Evolutionary conservation across 805 yeast species (phyloP).

Genomic region (Nakazawaea laoshanensis): DNA sequence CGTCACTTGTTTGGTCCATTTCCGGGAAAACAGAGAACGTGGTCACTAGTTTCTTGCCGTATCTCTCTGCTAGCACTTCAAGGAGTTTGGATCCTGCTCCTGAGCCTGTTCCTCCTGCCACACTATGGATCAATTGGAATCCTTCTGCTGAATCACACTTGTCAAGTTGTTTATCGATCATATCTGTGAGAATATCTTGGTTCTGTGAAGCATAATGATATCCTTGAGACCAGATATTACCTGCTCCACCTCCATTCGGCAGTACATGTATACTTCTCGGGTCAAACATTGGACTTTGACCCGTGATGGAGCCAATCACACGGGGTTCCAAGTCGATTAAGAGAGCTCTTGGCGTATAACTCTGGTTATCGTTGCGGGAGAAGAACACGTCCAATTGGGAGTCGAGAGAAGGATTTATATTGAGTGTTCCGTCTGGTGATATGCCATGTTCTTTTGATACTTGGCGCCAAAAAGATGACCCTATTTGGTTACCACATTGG

Average conservation of each 20-base stretch:
- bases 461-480: constrained; percentile 88
- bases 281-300: constrained; percentile 58
- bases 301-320: constrained; percentile 58
- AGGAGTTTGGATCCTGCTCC: constrained; percentile 84
- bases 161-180: constrained; percentile 86
- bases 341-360: constrained; percentile 84
- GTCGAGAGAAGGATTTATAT: constrained; percentile 21
- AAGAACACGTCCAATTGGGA: constrained; percentile 85
- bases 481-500: constrained; percentile 96
- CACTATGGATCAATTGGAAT: constrained; percentile 86
- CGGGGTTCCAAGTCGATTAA: constrained; percentile 87
- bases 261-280: constrained; percentile 76
- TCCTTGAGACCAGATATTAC: constrained; percentile 94
- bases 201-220: constrained; percentile 63
- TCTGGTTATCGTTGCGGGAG: constrained; percentile 60
- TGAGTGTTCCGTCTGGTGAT: constrained; percentile 53
- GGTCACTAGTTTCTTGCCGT: constrained; percentile 71
- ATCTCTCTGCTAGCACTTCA: constrained; percentile 74
- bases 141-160: constrained; percentile 85
- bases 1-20: constrained; percentile 72
- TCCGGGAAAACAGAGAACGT: constrained; percentile 85
- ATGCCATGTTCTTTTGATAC: constrained; percentile 84
- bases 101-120: constrained; percentile 98
- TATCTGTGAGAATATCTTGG: constrained; percentile 67
- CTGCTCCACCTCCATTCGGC: constrained; percentile 87